Base-by-base conservation (phyloP, 2,329 filamentous ascomycete species). In the Coniochaeta pulveracea region DNA sequence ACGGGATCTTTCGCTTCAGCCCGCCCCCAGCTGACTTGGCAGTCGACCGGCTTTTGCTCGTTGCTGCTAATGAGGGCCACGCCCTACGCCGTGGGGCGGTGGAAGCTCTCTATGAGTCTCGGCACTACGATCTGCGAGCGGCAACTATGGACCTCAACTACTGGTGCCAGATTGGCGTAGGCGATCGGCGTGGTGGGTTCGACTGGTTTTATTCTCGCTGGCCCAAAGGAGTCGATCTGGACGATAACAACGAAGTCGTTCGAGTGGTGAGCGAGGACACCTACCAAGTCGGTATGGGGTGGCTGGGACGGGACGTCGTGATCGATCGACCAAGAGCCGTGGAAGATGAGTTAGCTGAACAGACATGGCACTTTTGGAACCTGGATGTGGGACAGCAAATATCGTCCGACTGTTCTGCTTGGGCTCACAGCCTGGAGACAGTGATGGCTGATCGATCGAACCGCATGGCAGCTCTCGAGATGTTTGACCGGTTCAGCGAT, bases 121-220 rank as follows among this genome's bases (percentile, higher is more conserved):
- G 82, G 34, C 54, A 67, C 3, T 58, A 68, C 18, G 91, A 98
- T 51, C 60, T 98, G 10, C 77, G 91, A 35, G 85, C 80, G 15
- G 78, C 80, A 3, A 74, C 98, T 31, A 77, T 71, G 36, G 86
- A 96, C 40, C 68, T 98, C 18, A 80, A 93, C 51, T 91, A 93
- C 51, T 98, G 89, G 89, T 98, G 93, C 52, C 91, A 98, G 52
- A 86, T 96, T 57, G 85, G 81, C 0, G 76, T 98, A 8, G 93
- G 91, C 5, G 91, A 94, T 50, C 66, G 75, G n/a, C 82, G 82
- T 44, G 82, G 83, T 14, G 89, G 91, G 0, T 71, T 93, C 27
- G 83, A 89, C 46, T 98, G 93, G 89, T 84, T 93, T 46, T 77
- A 81, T 44, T 74, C 80, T 30, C 70, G 80, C 36, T 89, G 79